Evolutionary conservation across 768 basidiomycete genomes (phyloP), one percentile per base, ranked within the genome.

Genomic region (Wakefieldia striispora): DNA sequence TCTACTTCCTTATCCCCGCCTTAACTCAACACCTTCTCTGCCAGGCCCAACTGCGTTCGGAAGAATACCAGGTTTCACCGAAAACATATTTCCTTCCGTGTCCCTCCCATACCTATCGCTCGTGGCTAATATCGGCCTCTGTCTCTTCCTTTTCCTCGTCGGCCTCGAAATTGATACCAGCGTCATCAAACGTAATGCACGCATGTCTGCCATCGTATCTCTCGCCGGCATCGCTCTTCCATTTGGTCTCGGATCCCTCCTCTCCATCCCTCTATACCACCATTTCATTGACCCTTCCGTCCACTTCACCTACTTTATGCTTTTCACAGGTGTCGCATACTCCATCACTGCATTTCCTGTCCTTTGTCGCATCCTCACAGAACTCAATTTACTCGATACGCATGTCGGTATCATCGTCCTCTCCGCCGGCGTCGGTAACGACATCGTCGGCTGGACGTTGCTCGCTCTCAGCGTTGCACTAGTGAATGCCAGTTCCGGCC

Each of bases 281-380:
- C 62, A 38, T 20, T 97, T 95, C 69, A 79, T 91, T 55, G 78
- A 86, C 61, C 67, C 71, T 1, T 73, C 69, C 40, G 76, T 86
- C 42, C 76, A 83, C 45, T 95, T 93, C 67, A 86, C 90, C 0
- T 77, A 95, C 65, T 98, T 98, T 68, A 84, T 97, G 80, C 82
- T 99, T 33, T 97, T 98, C 69, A 84, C 89, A 10, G 93, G 91
- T 13, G 91, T 95, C 19, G 92, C 93, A 1, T 93, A 85, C 71
- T 86, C 87, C 3, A 92, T 92, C 60, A 91, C 89, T 0, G 90
- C 89, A 0, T 90, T 92, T 54, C 90, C 91, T 1, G 86, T 93
- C 2, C 74, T 93, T 7, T 91, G 88, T 67, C 78, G 94, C 54
- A 88, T 97, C 68, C 74, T 97, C 39, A 88, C 88, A 2, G 94